phyloP scores from a whole-genome alignment of 345 rosid species.

The Pseudoturritis turrita region DNA sequence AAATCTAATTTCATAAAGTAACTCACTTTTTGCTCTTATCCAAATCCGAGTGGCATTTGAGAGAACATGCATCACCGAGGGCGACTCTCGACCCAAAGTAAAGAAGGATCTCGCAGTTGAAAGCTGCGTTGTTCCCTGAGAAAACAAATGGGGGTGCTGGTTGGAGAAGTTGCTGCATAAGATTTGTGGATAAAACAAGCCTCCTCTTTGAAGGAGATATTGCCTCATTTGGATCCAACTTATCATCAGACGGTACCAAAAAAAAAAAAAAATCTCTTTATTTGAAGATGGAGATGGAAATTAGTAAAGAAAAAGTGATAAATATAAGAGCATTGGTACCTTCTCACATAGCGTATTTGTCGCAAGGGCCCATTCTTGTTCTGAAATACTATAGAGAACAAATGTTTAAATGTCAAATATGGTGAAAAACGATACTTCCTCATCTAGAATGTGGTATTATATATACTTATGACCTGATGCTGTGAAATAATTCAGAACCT shows the following conservation, averaged over 20 bases:
- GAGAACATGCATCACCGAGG: slow-evolving; percentile 54
- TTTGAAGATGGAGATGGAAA: neutral
- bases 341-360: slow-evolving; percentile 11
- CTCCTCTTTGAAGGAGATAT: slow-evolving; percentile 53
- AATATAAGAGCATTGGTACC: neutral
- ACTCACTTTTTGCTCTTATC: slow-evolving; percentile 34
- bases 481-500: neutral
- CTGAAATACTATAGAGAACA: slow-evolving; percentile 13
- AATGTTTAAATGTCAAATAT: neutral
- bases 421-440: neutral
- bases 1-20: neutral
- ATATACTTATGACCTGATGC: neutral
- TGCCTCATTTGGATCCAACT: slow-evolving; percentile 38
- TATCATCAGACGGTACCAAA: slow-evolving; percentile 36
- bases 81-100: slow-evolving; percentile 48
- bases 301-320: neutral
- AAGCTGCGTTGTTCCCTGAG: slow-evolving; percentile 35
- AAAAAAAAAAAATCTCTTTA: neutral
- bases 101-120: slow-evolving; percentile 40
- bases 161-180: slow-evolving; percentile 63
- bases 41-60: slow-evolving; percentile 1
- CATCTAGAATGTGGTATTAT: neutral
- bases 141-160: slow-evolving; percentile 48
- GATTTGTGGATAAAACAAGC: slow-evolving; percentile 58
- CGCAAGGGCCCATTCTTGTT: slow-evolving; percentile 15